Base-by-base conservation (phyloP, 345 rosid species). In the Salix arbutifolia region DNA sequence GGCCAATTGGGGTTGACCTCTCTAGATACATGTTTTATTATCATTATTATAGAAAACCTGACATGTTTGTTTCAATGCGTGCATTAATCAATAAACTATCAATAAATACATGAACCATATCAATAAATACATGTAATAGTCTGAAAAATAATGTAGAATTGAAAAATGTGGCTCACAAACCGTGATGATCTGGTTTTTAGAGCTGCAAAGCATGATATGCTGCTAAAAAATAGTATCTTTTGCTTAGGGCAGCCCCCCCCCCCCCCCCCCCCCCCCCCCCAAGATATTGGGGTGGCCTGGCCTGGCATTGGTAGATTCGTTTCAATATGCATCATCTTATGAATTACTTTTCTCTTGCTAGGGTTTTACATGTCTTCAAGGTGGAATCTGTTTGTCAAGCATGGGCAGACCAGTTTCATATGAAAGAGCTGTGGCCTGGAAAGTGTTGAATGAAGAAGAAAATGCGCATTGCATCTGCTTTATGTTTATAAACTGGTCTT, bases 371-470 rank as follows among this genome's bases (percentile, higher is more conserved):
- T 92, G 95, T 77, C 95, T 96, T 61, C 96, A 90, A 84, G 94
- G 97, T 0, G 97, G 99, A 28, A 92, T 96, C 74, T 96, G 99
- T 64, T 85, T 96, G 77, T 96, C 99, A 26, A 96, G 98, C 92
- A 96, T 96, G 99, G 97, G 97, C 30, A 88, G 99, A 73, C 99
- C 99, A 0, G 97, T 93, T 65, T 96, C 98, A 1, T 96, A 90
- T 1, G 99, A 93, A 82, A 88, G 96, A 79, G 99, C 98, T 23
- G 98, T 96, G 81, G 96, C 99, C 31, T 96, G 98, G 98, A 96
- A 93, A 86, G 99, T 93, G 82, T 77, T 93, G 78, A 92, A 96
- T 80, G 98, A 96, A 80, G 99, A 93, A 74, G 98, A 96, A 75
- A 93, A 75, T 79, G 94, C 96, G 65, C 99, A 96, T 77, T 96